A percentile compares a stretch with the other conserved stretches of the same genome.
These are phyloP conservation scores for Alternaria angustiovoidea DNA, from an alignment of 2,329 filamentous ascomycete genomes.

Conservation along the genomic window DNA sequence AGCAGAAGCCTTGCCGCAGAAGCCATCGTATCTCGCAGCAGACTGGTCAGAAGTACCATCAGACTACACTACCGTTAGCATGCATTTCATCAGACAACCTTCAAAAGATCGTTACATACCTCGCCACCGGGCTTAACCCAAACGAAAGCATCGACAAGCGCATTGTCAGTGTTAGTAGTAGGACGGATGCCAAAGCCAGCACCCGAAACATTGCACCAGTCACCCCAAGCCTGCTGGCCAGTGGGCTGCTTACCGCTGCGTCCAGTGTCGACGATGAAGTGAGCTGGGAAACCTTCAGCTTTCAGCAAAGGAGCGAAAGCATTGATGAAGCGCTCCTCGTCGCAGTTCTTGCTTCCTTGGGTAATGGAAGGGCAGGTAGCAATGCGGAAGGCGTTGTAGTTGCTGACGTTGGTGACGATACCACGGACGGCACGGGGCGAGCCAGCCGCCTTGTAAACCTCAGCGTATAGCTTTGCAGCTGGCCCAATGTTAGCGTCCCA, in stretches of 20 bases:
- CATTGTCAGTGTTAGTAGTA: constrained; percentile 67
- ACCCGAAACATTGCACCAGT: constrained; percentile 73
- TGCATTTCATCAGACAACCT: not conserved
- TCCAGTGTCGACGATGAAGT: constrained; percentile 62
- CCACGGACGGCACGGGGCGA: constrained; percentile 60
- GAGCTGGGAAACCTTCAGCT: constrained; percentile 59
- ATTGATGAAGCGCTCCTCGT: constrained; percentile 63
- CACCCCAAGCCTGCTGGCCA: constrained; percentile 64
- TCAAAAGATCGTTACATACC: constrained; percentile 13
- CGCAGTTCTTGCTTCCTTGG: constrained; percentile 58
- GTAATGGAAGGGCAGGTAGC: constrained; percentile 56
- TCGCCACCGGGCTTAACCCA: constrained; percentile 74
- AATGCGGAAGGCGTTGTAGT: constrained; percentile 65
- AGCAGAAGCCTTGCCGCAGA: constrained; percentile 63
- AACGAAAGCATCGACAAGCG: constrained; percentile 70
- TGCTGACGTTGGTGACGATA: constrained; percentile 65
- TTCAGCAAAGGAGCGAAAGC: constrained; percentile 60
- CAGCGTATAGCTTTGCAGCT: constrained; percentile 58
- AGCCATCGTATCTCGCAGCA: constrained; percentile 62
- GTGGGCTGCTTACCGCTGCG: constrained; percentile 71
- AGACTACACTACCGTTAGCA: constrained; percentile 20
- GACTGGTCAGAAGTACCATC: constrained; percentile 56
- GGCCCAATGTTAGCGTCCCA: constrained; percentile 67
- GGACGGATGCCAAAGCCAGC: constrained; percentile 72
- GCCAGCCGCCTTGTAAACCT: constrained; percentile 58